These are phyloP conservation scores for Pisolithus microcarpus DNA, from an alignment of 768 basidiomycete genomes.

Conservation along the genomic window DNA sequence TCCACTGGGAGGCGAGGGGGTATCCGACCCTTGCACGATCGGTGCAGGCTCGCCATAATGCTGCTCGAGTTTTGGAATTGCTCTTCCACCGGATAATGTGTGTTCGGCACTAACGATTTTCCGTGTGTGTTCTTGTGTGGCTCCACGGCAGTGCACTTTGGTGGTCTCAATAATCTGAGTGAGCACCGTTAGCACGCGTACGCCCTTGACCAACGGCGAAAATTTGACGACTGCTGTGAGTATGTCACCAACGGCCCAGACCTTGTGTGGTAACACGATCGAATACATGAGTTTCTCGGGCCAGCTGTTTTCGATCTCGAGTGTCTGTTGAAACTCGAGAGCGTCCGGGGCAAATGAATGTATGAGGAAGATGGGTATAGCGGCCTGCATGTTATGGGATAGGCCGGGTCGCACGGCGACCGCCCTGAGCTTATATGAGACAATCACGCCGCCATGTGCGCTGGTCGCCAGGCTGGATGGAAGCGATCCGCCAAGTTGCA, in stretches of 20 bases:
- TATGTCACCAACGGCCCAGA: constrained; percentile 86
- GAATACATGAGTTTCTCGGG: constrained; percentile 96
- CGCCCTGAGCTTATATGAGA: constrained; percentile 88
- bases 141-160: constrained; percentile 49
- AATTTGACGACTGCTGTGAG: constrained; percentile 82
- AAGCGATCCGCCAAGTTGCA: constrained; percentile 77
- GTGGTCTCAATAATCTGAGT: constrained; percentile 71
- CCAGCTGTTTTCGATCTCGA: constrained; percentile 97
- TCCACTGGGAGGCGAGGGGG: constrained; percentile 6
- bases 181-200: constrained; percentile 55
- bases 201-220: constrained; percentile 80
- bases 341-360: constrained; percentile 75
- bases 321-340: constrained; percentile 91
- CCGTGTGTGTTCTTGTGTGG: constrained; percentile 54
- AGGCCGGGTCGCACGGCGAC: constrained; percentile 73
- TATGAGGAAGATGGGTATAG: constrained; percentile 55
- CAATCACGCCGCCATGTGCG: constrained; percentile 50
- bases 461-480: constrained; percentile 68
- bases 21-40: constrained; percentile 6
- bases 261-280: constrained; percentile 90
- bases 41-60: background rate
- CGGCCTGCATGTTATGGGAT: constrained; percentile 57
- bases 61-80: constrained; percentile 30
- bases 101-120: constrained; percentile 58
- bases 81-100: constrained; percentile 56